Percentiles rank a stretch among this genome's conserved stretches.
Evolutionary conservation across 495 filamentous ascomycete species (phyloP).

Genomic region (Hypoxylon fuscum): DNA sequence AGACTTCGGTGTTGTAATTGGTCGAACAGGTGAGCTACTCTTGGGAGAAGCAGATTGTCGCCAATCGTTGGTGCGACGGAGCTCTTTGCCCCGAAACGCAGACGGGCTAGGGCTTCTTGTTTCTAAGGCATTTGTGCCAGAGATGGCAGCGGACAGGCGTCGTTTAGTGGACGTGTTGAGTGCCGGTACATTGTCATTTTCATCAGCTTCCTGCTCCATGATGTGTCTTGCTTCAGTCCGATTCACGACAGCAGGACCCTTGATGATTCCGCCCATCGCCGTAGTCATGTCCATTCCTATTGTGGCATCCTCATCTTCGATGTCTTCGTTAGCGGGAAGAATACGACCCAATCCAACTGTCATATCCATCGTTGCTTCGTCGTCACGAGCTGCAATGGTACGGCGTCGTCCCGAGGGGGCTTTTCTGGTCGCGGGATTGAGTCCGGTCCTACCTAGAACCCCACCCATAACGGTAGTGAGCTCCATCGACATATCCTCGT

Average conservation of each 20-base stretch:
- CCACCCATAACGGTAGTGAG: constrained; percentile 78
- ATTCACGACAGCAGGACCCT: constrained; percentile 38
- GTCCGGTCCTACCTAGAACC: constrained; percentile 58
- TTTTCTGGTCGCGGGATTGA: constrained; percentile 28
- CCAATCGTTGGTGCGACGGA: constrained; percentile 60
- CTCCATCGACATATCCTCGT: constrained; percentile 85
- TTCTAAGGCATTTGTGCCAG: constrained; percentile 62
- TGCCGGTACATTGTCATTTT: constrained; percentile 64
- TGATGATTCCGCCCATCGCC: constrained; percentile 65
- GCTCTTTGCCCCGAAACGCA: constrained; percentile 61
- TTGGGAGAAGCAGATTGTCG: constrained; percentile 55
- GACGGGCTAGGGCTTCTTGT: constrained; percentile 67
- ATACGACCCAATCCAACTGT: constrained; percentile 78
- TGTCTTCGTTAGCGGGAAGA: constrained; percentile 52
- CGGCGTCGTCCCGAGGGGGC: constrained; percentile 36
- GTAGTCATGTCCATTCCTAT: constrained; percentile 69
- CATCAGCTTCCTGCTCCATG: constrained; percentile 68
- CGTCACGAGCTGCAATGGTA: constrained; percentile 44
- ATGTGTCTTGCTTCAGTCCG: constrained; percentile 63
- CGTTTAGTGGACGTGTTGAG: constrained; percentile 53
- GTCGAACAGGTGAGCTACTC: constrained; percentile 41
- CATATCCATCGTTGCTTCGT: constrained; percentile 70
- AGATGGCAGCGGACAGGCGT: constrained; percentile 47
- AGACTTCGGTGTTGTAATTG: constrained; percentile 54
- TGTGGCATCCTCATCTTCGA: constrained; percentile 59